Evolutionary conservation across 148 eudicot species (phyloP), one percentile per base, ranked within the genome.

Genomic region (Rhododendron ferrugineum): DNA sequence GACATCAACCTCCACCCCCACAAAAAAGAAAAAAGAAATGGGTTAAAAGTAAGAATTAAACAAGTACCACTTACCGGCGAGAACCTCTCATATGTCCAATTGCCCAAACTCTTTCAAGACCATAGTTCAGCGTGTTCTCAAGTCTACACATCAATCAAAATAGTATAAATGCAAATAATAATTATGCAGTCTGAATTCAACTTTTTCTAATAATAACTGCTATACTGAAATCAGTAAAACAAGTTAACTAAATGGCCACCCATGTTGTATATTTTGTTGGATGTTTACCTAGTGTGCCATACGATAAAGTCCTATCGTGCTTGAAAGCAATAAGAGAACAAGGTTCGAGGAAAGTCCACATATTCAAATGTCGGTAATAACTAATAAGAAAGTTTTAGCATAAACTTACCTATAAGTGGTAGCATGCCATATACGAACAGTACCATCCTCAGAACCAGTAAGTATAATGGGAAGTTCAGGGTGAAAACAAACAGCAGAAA

Each of bases 91-190:
- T 91, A 89, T 88, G 92, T 86, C 98, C 98, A 83, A 94, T 89
- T 85, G 98, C 94, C 98, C 98, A 96, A 85, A 96, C 98, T 89
- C 98, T 92, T 92, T 93, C 98, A 85, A 96, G 94, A 47, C 95
- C 96, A 89, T 94, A 96, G 66, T 94, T 96, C 84, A 93, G 88
- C 40, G 98, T 93, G 91, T 94, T 96, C 87, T 95, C 98, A 82
- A 95, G 98, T 87, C 98, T 94, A 94, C 90, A 92, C 85, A 46
- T 81, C 30, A 77, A 79, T 22, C 34, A 54, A 87, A 86, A 73
- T 49, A 73, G 68, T 28, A 79, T 10, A 56, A 11, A 82, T 70
- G 40, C 7, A 16, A 74, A 74, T 16, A 54, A 32, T 16, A 37
- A 20, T 36, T 36, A 36, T 36, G n/a, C 37, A 18, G 78, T 74